Percentiles rank a stretch among this genome's conserved stretches.
Evolutionary conservation across 1,139 yeast genomes (phyloP).

Genomic region (Lodderomyces oxycetoniae): DNA sequence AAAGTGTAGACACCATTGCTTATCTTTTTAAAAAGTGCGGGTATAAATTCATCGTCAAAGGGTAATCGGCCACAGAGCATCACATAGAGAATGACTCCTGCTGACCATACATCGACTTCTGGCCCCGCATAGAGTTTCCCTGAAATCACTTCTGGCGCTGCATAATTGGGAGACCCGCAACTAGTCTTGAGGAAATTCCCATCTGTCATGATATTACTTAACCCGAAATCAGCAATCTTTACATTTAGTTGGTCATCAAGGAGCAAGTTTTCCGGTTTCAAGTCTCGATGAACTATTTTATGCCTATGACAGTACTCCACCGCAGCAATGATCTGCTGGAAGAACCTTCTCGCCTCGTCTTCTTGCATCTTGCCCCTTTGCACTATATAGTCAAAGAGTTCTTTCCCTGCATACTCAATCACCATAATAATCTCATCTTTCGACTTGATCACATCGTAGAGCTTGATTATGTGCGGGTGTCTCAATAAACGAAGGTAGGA

Average conservation of each 20-base stretch:
- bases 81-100: slow-evolving; percentile 93
- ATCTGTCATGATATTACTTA: slow-evolving; percentile 95
- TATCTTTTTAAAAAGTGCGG: slow-evolving; percentile 91
- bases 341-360: slow-evolving; percentile 88
- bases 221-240: slow-evolving; percentile 95
- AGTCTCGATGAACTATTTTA: slow-evolving; percentile 94
- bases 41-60: slow-evolving; percentile 95
- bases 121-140: slow-evolving; percentile 98
- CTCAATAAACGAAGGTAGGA: slow-evolving; percentile 82
- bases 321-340: slow-evolving; percentile 96
- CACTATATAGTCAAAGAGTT: slow-evolving; percentile 91
- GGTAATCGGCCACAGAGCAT: slow-evolving; percentile 97
- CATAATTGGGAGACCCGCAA: slow-evolving; percentile 97
- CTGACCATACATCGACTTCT: slow-evolving; percentile 98
- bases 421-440: slow-evolving; percentile 98
- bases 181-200: slow-evolving; percentile 94
- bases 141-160: slow-evolving; percentile 96
- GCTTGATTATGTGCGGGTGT: slow-evolving; percentile 95
- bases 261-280: slow-evolving; percentile 89
- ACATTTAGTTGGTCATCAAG: slow-evolving; percentile 89
- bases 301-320: slow-evolving; percentile 98
- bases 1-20: slow-evolving; percentile 92
- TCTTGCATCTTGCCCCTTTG: slow-evolving; percentile 95
- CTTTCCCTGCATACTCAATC: slow-evolving; percentile 94
- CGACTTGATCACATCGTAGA: slow-evolving; percentile 93